Evolutionary conservation across 2,329 filamentous ascomycete species (phyloP).

Genomic region (Trematosphaeria pertusa): DNA sequence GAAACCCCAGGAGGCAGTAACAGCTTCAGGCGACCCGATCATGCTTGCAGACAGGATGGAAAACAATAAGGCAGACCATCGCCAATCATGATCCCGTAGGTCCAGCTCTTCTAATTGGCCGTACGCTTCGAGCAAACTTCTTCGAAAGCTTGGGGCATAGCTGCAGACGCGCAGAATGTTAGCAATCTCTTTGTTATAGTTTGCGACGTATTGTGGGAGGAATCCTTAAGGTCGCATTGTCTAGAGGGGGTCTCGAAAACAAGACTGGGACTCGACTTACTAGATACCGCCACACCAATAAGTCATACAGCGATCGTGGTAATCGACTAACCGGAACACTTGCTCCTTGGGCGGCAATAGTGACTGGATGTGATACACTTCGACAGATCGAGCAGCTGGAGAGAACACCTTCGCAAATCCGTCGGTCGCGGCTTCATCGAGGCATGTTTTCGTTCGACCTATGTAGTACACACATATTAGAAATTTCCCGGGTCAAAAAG

Average conservation of each 20-base stretch:
- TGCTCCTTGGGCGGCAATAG: constrained; percentile 42
- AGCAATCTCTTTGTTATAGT: neutral
- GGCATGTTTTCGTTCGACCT: constrained; percentile 11
- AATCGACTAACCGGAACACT: constrained; percentile 42
- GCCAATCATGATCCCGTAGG: constrained; percentile 35
- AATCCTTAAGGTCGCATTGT: too few relatives aligned
- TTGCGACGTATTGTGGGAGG: too few relatives aligned
- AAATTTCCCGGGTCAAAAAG: too few relatives aligned
- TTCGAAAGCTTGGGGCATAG: constrained; percentile 47
- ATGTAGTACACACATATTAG: too few relatives aligned
- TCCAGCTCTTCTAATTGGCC: constrained; percentile 48
- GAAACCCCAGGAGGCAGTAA: constrained; percentile 54
- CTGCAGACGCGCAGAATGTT: constrained; percentile 15
- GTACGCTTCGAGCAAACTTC: constrained; percentile 50
- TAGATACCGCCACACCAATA: constrained; percentile 51
- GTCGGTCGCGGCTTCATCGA: constrained; percentile 12
- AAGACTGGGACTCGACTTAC: constrained; percentile 5
- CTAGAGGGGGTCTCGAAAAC: too few relatives aligned
- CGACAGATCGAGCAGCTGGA: constrained; percentile 30
- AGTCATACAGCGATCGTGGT: constrained; percentile 48
- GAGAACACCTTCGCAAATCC: constrained; percentile 24
- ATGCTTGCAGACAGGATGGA: constrained; percentile 54
- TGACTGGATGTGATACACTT: constrained; percentile 43
- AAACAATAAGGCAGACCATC: constrained; percentile 56
- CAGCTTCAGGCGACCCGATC: constrained; percentile 47